A percentile compares a stretch with the other conserved stretches of the same genome.
Conservation (phyloP, 805 yeast genomes). For the Lachancea thermotolerans region DNA sequence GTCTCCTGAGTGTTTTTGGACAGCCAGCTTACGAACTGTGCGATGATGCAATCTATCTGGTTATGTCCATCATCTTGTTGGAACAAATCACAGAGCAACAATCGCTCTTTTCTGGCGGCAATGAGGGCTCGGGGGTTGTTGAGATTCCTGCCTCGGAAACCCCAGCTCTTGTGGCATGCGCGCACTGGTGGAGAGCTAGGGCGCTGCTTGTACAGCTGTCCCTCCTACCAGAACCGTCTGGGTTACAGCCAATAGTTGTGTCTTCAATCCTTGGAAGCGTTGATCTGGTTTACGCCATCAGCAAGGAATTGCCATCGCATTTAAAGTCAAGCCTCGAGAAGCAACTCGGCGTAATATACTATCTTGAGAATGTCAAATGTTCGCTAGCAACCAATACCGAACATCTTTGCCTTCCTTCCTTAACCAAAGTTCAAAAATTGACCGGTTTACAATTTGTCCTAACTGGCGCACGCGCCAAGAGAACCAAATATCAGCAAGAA, state of each 20-base stretch:
- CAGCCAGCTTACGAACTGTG: constrained; percentile 62
- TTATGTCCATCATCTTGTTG: constrained; percentile 39
- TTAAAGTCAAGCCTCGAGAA: constrained; percentile 30
- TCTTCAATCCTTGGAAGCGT: constrained; percentile 29
- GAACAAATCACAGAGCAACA: constrained; percentile 35
- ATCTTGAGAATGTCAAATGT: constrained; percentile 62
- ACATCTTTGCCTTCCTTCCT: constrained; percentile 47
- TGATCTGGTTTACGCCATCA: constrained; percentile 24
- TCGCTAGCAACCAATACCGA: constrained; percentile 60
- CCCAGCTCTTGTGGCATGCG: constrained; percentile 39
- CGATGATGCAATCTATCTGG: constrained; percentile 42
- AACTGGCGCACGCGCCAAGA: constrained; percentile 83
- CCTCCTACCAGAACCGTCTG: constrained; percentile 55
- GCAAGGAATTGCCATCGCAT: constrained; percentile 18
- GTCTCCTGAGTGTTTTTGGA: constrained; percentile 50
- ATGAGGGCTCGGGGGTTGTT: constrained; percentile 14
- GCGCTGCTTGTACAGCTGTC: constrained; percentile 59
- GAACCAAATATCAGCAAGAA: constrained; percentile 73
- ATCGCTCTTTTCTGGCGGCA: constrained; percentile 20
- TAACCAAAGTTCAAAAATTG: constrained; percentile 49
- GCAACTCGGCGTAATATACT: constrained; percentile 41
- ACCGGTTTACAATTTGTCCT: constrained; percentile 58
- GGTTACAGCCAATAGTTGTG: constrained; percentile 35
- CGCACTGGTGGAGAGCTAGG: constrained; percentile 73
- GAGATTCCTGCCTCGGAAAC: constrained; percentile 20